Evolutionary conservation across 805 yeast genomes (phyloP), one percentile per base, ranked within the genome.

Genomic region (Candida glaebosa): DNA sequence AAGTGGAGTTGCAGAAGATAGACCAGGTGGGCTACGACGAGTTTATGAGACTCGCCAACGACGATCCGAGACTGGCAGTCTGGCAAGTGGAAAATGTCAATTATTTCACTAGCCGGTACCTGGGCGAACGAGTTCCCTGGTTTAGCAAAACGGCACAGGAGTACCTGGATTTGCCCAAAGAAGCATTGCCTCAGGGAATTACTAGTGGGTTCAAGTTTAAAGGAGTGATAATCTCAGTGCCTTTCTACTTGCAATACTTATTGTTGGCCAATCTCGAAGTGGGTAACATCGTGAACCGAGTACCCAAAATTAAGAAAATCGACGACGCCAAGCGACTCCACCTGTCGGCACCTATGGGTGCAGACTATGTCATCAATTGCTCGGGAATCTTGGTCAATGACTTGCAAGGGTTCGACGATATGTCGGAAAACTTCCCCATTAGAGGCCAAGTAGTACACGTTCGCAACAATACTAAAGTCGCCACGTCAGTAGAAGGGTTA

Each of bases 381-480:
- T 62, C 83, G 1, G 89, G 87, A 1, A 52, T 80, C 3, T 51
- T 67, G 19, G 78, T 82, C 0, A 54, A 61, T 4, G 49, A 53
- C 6, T 60, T 80, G 8, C 58, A 53, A 3, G 81, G 81, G 3
- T 76, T 72, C 10, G 60, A 65, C 14, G 81, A 78, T 43, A 39
- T 44, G 1, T 47, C 60, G 3, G 50, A 59, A 2, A 66, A 71
- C 25, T 72, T 54, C 49, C 80, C 84, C 1, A 74, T 81, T n/a
- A 65, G 75, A 46, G 88, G 87, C 1, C 85, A 80, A 51, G 76
- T 77, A 8, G 53, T 79, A 7, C 68, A 76, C 20, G 75, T 78
- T 7, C 63, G 74, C 31, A 80, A 79, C 53, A 67, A 60, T 34
- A 44, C 58, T 2, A 43, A 49, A 14, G 43, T 40, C 37, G 61